Evolutionary conservation across 331 rosid species (phyloP), one percentile per base, ranked within the genome.

Genomic region (Spiraea crenata): DNA sequence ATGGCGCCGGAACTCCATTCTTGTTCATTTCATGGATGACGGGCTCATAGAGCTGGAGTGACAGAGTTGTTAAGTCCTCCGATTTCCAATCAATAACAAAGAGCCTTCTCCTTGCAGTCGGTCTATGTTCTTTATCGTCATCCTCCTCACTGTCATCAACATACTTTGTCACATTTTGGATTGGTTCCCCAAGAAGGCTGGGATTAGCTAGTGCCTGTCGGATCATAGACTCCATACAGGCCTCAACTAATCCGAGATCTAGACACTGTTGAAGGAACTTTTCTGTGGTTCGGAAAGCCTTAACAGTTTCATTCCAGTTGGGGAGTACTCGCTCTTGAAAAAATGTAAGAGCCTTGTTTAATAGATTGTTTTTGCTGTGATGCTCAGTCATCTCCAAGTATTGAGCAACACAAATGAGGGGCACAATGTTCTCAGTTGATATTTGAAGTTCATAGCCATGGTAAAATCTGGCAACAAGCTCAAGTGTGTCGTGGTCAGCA

Each of bases 381-480:
- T 6, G 55, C 63, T 85, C 92, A 15, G 78, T 74, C 92, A 81
- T 87, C 37, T 74, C 86, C 67, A 81, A 51, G 47, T 78, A 56
- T 52, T 64, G 65, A 61, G 90, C 86, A 7, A 79, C 71, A 45
- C 85, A 81, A 60, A 73, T 65, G 16, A 85, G 75, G 5, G 87
- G 83, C 0, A 87, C 70, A 19, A 69, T 82, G 25, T 87, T 87
- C 41, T 85, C 86, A 7, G 77, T 51, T 7, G 90, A 63, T 39
- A 87, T 50, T 5, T 72, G 61, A 5, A 77, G 20, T 4, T 79
- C 77, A 35, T 7, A 58, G n/a, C 92, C 92, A 46, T 73, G 51
- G 71, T 84, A 87, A 81, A 85, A 87, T 67, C 72, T 79, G n/a
- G 73, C 76, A 9, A 83, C 82, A 55, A 81, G 80, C 71, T 77